Percentiles rank a stretch among this genome's conserved stretches.
These are phyloP conservation scores for Coprinopsis cinerea DNA, from an alignment of 768 basidiomycete species.

Conservation along the genomic window DNA sequence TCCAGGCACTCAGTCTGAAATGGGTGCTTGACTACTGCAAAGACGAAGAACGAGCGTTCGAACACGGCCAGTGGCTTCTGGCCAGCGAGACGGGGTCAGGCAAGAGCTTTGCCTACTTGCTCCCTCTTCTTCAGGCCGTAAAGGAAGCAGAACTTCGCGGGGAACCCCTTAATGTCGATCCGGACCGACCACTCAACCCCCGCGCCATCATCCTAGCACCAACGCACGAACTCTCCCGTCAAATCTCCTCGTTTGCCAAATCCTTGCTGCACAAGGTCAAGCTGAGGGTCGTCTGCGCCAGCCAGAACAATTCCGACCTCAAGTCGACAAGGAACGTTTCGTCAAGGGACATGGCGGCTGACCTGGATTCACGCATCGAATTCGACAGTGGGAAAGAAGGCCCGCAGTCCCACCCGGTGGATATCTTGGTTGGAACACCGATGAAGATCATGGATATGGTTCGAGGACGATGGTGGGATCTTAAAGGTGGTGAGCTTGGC, in stretches of 20 bases:
- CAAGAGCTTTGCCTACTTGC: conserved; percentile 85
- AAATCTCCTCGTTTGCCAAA: conserved; percentile 72
- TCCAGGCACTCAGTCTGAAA: conserved; percentile 71
- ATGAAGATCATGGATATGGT: conserved; percentile 60
- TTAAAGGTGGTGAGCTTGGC: conserved; percentile 16
- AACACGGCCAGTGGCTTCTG: conserved; percentile 54
- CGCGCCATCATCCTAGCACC: conserved; percentile 80
- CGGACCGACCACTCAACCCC: conserved; percentile 40
- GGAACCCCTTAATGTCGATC: background rate
- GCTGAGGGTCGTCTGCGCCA: conserved; percentile 68
- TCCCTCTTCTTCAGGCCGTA: conserved; percentile 75
- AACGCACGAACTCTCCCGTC: conserved; percentile 84
- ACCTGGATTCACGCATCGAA: conserved; percentile 19
- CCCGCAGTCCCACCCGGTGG: conserved; percentile 29
- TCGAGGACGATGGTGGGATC: conserved; percentile 50
- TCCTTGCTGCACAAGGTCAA: conserved; percentile 67
- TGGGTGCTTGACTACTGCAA: conserved; percentile 41
- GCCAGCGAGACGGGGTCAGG: conserved; percentile 91
- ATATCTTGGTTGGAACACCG: conserved; percentile 64
- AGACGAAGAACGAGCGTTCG: conserved; percentile 16
- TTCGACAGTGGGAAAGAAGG: conserved; percentile 13
- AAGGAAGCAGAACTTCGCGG: conserved; percentile 51
- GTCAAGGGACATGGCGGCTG: conserved; percentile 44
- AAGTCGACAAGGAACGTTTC: conserved; percentile 24
- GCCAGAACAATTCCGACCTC: conserved; percentile 45